These are phyloP conservation scores for Fusarium marasasianum DNA, from an alignment of 2,329 filamentous ascomycete genomes.

Conservation along the genomic window DNA sequence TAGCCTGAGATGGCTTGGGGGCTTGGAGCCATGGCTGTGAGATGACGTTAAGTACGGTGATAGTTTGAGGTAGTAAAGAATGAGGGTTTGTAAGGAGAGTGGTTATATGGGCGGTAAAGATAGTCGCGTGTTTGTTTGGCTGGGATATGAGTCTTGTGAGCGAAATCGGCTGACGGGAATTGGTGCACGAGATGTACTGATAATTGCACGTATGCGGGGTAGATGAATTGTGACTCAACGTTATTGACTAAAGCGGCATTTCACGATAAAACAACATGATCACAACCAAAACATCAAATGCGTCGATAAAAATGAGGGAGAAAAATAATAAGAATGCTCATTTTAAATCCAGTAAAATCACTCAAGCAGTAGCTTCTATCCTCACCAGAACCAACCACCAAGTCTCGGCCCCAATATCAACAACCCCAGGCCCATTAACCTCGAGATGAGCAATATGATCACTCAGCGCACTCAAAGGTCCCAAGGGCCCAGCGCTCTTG, in stretches of 20 bases:
- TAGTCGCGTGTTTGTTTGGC: not conserved
- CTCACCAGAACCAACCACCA: constrained; percentile 50
- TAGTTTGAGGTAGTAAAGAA: not conserved
- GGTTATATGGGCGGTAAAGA: rapidly evolving
- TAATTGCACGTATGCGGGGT: constrained; percentile 22
- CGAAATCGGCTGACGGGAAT: constrained; percentile 19
- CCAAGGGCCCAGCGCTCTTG: constrained; percentile 17
- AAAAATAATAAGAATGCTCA: not conserved
- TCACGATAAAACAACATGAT: not conserved
- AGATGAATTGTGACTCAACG: constrained; percentile 7
- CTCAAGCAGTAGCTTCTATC: constrained; percentile 2
- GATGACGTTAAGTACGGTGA: not conserved
- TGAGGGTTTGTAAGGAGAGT: not conserved
- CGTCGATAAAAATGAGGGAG: rapidly evolving
- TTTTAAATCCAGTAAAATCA: not conserved
- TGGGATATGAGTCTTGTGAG: constrained; percentile 18
- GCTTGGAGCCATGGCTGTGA: constrained; percentile 24
- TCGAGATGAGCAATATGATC: constrained; percentile 45
- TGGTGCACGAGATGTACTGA: constrained; percentile 12
- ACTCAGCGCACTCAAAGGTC: constrained; percentile 40
- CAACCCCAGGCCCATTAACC: constrained; percentile 33
- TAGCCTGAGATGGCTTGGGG: constrained; percentile 28
- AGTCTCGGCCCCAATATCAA: constrained; percentile 43
- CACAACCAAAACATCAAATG: not conserved
- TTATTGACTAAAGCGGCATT: not conserved